Conservation (phyloP, 441 rosid species). For the Gossypium lobatum region DNA sequence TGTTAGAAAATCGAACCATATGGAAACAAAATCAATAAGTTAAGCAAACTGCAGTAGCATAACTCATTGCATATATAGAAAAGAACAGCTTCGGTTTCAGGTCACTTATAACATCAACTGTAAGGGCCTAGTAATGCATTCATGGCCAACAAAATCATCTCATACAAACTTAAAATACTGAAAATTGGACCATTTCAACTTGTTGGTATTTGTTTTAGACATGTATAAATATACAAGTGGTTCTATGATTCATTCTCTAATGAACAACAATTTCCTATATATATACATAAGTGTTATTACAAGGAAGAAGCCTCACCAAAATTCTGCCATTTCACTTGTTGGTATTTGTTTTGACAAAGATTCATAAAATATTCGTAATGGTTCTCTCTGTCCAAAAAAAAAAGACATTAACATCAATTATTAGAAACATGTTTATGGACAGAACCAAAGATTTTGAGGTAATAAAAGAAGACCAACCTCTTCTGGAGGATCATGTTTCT, state of each 20-base stretch:
- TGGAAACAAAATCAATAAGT: neutral
- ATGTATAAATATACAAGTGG: too few species aligned
- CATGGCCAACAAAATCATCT: slow-evolving; percentile 31
- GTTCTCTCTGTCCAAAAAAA: slow-evolving; percentile 63
- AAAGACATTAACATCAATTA: slow-evolving; percentile 11
- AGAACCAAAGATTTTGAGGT: slow-evolving; percentile 10
- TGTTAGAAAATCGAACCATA: neutral
- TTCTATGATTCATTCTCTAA: too few species aligned
- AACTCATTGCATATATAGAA: neutral
- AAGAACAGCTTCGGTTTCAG: neutral
- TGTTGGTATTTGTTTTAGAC: slow-evolving; percentile 51
- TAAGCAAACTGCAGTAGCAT: neutral
- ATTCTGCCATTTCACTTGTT: slow-evolving; percentile 89
- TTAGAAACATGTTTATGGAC: neutral
- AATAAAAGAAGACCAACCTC: slow-evolving; percentile 43
- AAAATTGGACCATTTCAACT: slow-evolving; percentile 94
- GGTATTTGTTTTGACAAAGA: slow-evolving; percentile 80
- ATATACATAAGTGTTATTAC: slow-evolving; percentile 1
- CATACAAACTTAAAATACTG: too few species aligned
- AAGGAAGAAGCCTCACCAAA: slow-evolving; percentile 49
- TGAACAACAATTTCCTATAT: neutral
- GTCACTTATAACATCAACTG: neutral
- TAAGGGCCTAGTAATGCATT: too few species aligned
- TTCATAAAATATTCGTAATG: slow-evolving; percentile 87
- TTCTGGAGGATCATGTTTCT: slow-evolving; percentile 80